These are phyloP conservation scores for Immersiporthe knoxdaviesiana DNA, from an alignment of 2,329 filamentous ascomycete genomes.

Conservation along the genomic window DNA sequence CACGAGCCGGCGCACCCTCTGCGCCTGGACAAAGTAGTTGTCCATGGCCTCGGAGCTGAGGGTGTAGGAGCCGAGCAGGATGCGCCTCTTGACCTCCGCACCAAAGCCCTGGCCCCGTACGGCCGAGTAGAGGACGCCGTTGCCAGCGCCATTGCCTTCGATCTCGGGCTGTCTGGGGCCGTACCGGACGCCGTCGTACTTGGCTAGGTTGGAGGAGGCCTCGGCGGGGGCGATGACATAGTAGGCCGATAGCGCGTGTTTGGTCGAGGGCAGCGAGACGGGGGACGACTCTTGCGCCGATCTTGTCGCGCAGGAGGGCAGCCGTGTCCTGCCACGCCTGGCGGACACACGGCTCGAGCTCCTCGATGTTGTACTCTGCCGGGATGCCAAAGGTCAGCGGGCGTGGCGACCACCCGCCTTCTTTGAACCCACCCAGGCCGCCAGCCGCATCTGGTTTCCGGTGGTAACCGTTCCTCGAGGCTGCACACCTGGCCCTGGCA, in stretches of 20 bases:
- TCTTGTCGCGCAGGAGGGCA: constrained; percentile 53
- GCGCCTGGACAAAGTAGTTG: constrained; percentile 96
- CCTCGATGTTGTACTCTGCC: constrained; percentile 84
- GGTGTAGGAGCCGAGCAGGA: constrained; percentile 87
- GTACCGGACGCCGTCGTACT: constrained; percentile 96
- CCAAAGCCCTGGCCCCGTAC: constrained; percentile 79
- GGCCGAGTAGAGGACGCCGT: constrained; percentile 72
- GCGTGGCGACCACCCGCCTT: constrained; percentile 12
- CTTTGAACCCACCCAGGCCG: background rate
- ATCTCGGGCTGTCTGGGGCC: constrained; percentile 24
- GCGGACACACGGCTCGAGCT: constrained; percentile 72
- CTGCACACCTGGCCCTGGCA: constrained; percentile 56
- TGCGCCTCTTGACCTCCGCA: constrained; percentile 80
- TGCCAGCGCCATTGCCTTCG: constrained; percentile 56
- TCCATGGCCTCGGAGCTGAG: constrained; percentile 89
- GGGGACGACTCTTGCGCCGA: constrained; percentile 75
- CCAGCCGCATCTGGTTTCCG: constrained; percentile 17
- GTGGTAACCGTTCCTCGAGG: constrained; percentile 7
- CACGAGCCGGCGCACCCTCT: constrained; percentile 82
- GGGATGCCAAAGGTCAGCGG: constrained; percentile 60
- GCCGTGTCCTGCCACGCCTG: constrained; percentile 70
- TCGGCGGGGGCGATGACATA: constrained; percentile 95
- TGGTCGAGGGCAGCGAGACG: constrained; percentile 81
- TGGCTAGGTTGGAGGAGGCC: constrained; percentile 92
- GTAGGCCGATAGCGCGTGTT: constrained; percentile 86